Percentiles rank a stretch among this genome's conserved stretches.
These are phyloP conservation scores for Pyropia haitanensis DNA, from an alignment of 23 red algal genomes.

Conservation along the genomic window DNA sequence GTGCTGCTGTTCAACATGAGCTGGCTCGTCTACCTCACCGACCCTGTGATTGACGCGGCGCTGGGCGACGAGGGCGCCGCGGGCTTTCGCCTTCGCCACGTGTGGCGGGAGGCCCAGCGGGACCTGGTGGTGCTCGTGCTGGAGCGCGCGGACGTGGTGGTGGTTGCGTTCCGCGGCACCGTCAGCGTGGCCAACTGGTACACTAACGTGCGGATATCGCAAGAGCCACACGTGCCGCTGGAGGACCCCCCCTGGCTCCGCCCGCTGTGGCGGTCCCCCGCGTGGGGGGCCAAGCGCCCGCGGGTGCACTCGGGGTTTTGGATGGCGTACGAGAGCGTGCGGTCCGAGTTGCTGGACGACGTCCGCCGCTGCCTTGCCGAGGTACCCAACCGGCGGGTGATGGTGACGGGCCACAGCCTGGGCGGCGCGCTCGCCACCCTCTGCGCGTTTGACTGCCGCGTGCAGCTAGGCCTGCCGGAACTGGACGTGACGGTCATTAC, in stretches of 20 bases:
- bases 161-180: slow-evolving; percentile 5
- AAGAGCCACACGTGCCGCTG: not conserved
- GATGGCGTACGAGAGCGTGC: not conserved
- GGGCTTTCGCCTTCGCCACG: not conserved
- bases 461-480: not conserved
- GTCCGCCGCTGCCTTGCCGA: not conserved
- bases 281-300: not conserved
- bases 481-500: not conserved
- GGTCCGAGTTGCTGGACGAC: not conserved
- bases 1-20: slow-evolving; percentile 7
- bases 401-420: slow-evolving; percentile 14
- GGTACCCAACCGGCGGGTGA: not conserved
- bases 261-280: not conserved
- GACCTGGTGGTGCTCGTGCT: not conserved
- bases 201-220: not conserved
- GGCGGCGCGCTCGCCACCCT: slow-evolving; percentile 16
- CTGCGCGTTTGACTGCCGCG: not conserved
- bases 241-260: slow-evolving; percentile 1
- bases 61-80: not conserved
- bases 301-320: not conserved
- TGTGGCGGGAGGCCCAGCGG: not conserved
- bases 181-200: slow-evolving; percentile 6
- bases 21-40: slow-evolving; percentile 5
- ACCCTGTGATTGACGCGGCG: slow-evolving; percentile 1
- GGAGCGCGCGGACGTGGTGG: not conserved